Base-by-base conservation (phyloP, 305 asterid species). In the Vinca major region DNA sequence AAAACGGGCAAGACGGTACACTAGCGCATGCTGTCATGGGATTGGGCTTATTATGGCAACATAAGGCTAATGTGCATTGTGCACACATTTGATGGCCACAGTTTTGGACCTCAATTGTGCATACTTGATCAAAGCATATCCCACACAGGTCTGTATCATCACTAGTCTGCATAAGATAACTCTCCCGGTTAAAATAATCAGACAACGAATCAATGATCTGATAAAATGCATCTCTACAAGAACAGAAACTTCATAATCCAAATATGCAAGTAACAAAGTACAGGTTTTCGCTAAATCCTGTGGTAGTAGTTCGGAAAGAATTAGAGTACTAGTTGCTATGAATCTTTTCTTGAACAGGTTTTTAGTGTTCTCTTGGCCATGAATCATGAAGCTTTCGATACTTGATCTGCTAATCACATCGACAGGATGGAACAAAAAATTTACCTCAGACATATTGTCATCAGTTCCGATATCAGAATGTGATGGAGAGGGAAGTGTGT, bases 61-160 rank as follows among this genome's bases (percentile, higher is more conserved):
- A 91, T 68, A 91, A 74, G 53, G 96, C 88, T 5, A 90, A 82
- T 2, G 87, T 80, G 76, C 97, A 90, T 37, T 88, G 92, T n/a
- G 96, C 97, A 70, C 98, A 92, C 98, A 92, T 92, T 37, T 69
- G 91, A 75, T 92, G 98, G 50, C 95, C 90, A 61, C 98, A 92
- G 12, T 85, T 91, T 77, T 84, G 95, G 68, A 92, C 95, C 78
- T 92, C 94, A 21, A 92, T 92, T 0, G 89, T 86, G 86, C 98
- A 92, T 51, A 79, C 79, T 81, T 92, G 96, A 74, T 92, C 96
- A 19, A 92, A 90, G 80, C 98, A 92, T 83, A 92, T 92, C 81
- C 90, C 86, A 76, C 98, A 92, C 40, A 92, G 82, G 52, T 87
- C 97, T 0, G 85, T 61, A 21, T 90, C n/a, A n/a, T n/a, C 96